Evolutionary conservation across 176 grass and related monocot genomes (phyloP).

Genomic region (Areca catechu): DNA sequence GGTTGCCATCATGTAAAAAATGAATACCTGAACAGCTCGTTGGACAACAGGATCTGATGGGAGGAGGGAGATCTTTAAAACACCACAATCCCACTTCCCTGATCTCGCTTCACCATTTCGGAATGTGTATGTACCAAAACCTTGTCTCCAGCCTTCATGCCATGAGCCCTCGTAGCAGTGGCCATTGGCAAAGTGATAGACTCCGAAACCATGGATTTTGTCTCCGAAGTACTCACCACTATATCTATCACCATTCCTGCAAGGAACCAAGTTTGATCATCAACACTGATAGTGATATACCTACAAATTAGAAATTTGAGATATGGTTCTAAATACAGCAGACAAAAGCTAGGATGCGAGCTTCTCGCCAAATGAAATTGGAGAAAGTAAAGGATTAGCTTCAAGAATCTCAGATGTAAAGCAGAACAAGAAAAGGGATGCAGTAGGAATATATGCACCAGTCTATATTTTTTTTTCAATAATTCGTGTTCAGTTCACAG

Average conservation of each 20-base stretch:
- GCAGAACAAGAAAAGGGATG: too few species aligned
- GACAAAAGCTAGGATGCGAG: too few species aligned
- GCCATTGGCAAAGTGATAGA: slow-evolving; percentile 14
- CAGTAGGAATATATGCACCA: too few species aligned
- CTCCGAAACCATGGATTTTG: slow-evolving; percentile 16
- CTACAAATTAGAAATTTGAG: too few species aligned
- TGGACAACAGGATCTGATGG: slow-evolving; percentile 7
- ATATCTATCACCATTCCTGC: slow-evolving; percentile 13
- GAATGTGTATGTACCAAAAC: slow-evolving; percentile 14
- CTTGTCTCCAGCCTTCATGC: slow-evolving; percentile 18
- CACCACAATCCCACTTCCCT: slow-evolving; percentile 6
- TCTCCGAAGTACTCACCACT: slow-evolving; percentile 16
- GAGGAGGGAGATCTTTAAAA: slow-evolving; percentile 1
- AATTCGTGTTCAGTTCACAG: too few species aligned
- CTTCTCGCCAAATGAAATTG: too few species aligned
- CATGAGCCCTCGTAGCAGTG: slow-evolving; percentile 17
- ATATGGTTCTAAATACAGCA: too few species aligned
- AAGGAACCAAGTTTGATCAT: not conserved
- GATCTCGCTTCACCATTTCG: slow-evolving; percentile 9
- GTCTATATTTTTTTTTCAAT: too few species aligned
- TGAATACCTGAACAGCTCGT: slow-evolving; percentile 8
- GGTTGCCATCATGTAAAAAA: not conserved
- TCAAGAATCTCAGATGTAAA: too few species aligned
- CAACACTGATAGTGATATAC: too few species aligned
- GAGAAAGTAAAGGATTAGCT: too few species aligned